A percentile compares a stretch with the other conserved stretches of the same genome.
Conservation (phyloP, 2,329 filamentous ascomycete species). For the Trichoderma harzianum region DNA sequence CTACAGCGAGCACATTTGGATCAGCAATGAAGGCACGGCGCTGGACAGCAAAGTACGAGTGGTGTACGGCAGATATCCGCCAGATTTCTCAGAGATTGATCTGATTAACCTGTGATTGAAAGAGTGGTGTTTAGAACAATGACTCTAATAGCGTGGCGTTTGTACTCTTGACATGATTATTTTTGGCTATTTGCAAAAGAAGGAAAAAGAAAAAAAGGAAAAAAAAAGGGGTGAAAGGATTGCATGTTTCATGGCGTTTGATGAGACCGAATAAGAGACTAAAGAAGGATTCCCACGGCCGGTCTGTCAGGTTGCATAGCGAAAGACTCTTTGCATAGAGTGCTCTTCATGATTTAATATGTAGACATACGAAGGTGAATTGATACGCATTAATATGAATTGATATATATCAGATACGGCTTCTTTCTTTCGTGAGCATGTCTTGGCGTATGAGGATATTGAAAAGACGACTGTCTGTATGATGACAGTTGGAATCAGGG, state of each 20-base stretch:
- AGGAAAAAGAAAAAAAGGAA: not conserved
- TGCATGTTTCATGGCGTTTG: conserved; percentile 11
- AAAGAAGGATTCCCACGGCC: not conserved
- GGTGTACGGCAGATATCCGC: conserved; percentile 79
- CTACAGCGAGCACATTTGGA: conserved; percentile 81
- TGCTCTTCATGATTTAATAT: not conserved
- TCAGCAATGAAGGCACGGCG: conserved; percentile 88
- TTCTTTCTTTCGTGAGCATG: not conserved
- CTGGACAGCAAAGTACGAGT: conserved; percentile 80
- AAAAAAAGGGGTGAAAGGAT: not conserved
- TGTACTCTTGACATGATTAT: not conserved
- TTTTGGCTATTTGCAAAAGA: not conserved
- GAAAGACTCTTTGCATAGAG: not conserved
- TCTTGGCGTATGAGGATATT: not conserved
- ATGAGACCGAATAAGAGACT: not conserved
- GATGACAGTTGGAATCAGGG: not conserved
- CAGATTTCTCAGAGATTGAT: conserved; percentile 85
- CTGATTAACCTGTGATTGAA: conserved; percentile 68
- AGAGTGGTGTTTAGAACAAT: not conserved
- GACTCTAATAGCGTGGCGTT: not conserved
- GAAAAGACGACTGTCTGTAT: not conserved
- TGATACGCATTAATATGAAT: not conserved
- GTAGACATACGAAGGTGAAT: not conserved
- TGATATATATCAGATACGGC: not conserved
- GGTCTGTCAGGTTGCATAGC: not conserved